Base-by-base conservation (phyloP, 2,329 filamentous ascomycete species). In the Exserohilum rostratum region DNA sequence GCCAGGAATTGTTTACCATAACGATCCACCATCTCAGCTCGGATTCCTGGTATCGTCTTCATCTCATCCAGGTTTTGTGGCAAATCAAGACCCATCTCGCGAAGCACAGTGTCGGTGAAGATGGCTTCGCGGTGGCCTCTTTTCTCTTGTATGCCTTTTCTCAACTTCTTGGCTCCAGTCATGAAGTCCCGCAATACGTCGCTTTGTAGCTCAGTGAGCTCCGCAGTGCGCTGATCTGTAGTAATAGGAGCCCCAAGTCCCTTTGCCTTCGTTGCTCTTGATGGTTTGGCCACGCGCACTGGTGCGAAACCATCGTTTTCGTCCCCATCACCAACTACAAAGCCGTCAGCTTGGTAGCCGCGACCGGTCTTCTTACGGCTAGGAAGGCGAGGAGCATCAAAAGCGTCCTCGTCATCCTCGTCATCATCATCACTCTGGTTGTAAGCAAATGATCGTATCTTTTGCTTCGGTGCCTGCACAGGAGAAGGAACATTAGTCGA, bases 81-180 rank as follows among this genome's bases (percentile, higher is more conserved):
- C 80, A 89, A 89, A 30, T 80, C 75, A 45, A 91, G 85, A 11
- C 85, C 87, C 88, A 95, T 93, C 62, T 88, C 83, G 31, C 87
- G 85, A 46, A 92, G 82, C 12, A 90, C 81, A 18, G 80, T 81
- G 56, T 91, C 87, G 0, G 85, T 87, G 69, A 95, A 95, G 0
- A 82, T 80, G 3, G 83, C 81, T 18, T 80, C 78, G 7, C 84
- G 82, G 29, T 89, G 74, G 4, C 79, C 78, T 46, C 84, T 84
- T 20, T 79, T 78, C 58, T 85, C 84, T 63, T 88, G 83, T 20
- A 93, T 78, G 1, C 80, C 77, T 63, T 87, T 84, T 62, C 88
- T 85, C 13, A 85, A 50, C 17, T 75, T 74, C 64, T 84, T 86
- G 0, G 88, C 90, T 40, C 85, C 80, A 0, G 76, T 70, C 18